Evolutionary conservation across 2,329 filamentous ascomycete species (phyloP).

Genomic region (Fusarium acutatum): DNA sequence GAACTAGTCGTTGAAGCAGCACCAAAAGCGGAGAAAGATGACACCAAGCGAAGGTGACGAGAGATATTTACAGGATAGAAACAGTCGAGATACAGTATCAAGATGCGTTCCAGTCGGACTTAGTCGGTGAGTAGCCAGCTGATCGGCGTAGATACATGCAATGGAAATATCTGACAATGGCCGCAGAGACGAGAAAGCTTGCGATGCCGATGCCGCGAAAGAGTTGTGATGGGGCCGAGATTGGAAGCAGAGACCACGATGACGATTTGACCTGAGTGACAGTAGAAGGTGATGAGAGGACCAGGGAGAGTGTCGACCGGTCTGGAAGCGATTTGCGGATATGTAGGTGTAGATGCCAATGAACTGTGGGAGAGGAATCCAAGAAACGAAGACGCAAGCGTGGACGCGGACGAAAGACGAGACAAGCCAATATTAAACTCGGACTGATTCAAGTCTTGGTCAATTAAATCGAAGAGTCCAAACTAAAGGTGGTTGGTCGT

Average conservation of each 20-base stretch:
- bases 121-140: slow-evolving; percentile 4
- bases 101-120: slow-evolving; percentile 26
- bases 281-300: not conserved
- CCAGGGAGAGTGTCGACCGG: slow-evolving; percentile 5
- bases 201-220: slow-evolving; percentile 18
- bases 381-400: not conserved
- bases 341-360: slow-evolving; percentile 5
- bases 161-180: slow-evolving; percentile 26
- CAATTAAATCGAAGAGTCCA: not conserved
- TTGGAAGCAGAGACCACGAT: not conserved
- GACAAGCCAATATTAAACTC: slow-evolving; percentile 7
- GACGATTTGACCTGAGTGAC: not conserved
- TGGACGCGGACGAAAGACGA: not conserved
- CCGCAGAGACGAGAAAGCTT: slow-evolving; percentile 11
- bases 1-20: slow-evolving; percentile 8
- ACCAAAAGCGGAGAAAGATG: slow-evolving; percentile 20
- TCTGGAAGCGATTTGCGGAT: slow-evolving; percentile 2
- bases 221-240: not conserved
- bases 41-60: not conserved
- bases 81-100: slow-evolving; percentile 5
- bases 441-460: not conserved
- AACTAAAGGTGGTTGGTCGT: slow-evolving; percentile 34
- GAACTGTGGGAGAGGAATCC: slow-evolving; percentile 22
- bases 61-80: slow-evolving; percentile 9
- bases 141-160: slow-evolving; percentile 28